Conservation (phyloP, 768 basidiomycete genomes). For the Collybiopsis confluens region DNA sequence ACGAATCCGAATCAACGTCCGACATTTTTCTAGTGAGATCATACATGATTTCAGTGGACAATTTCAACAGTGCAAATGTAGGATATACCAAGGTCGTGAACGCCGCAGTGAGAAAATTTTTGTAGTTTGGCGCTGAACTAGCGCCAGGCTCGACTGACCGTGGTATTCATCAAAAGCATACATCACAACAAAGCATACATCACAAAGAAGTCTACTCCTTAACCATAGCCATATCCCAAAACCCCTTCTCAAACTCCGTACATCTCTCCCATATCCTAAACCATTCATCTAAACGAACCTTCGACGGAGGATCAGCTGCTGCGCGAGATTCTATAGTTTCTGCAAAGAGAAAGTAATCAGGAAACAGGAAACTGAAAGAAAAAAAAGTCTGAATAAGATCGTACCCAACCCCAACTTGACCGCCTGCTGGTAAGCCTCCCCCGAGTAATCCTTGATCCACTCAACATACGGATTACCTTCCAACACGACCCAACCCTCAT, state of each 20-base stretch:
- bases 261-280: conserved; percentile 70
- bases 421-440: conserved; percentile 64
- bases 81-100: too few relatives aligned
- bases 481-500: conserved; percentile 51
- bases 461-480: conserved; percentile 70
- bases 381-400: conserved; percentile 26
- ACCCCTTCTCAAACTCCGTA: conserved; percentile 72
- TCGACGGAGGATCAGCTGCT: conserved; percentile 58
- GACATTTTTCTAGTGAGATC: too few relatives aligned
- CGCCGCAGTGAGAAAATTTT: too few relatives aligned
- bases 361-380: conserved; percentile 5
- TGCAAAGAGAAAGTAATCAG: conserved; percentile 21
- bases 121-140: too few relatives aligned
- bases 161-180: too few relatives aligned
- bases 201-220: too few relatives aligned
- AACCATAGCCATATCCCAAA: conserved; percentile 79
- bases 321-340: conserved; percentile 72
- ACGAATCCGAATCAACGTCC: background rate
- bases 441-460: conserved; percentile 81
- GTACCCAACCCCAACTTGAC: conserved; percentile 72
- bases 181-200: too few relatives aligned
- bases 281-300: conserved; percentile 59
- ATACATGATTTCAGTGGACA: too few relatives aligned
- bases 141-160: too few relatives aligned
- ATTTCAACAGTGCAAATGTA: too few relatives aligned